Evolutionary conservation across 352 stramenopile genomes (phyloP).

Genomic region (Globisporangium solare): DNA sequence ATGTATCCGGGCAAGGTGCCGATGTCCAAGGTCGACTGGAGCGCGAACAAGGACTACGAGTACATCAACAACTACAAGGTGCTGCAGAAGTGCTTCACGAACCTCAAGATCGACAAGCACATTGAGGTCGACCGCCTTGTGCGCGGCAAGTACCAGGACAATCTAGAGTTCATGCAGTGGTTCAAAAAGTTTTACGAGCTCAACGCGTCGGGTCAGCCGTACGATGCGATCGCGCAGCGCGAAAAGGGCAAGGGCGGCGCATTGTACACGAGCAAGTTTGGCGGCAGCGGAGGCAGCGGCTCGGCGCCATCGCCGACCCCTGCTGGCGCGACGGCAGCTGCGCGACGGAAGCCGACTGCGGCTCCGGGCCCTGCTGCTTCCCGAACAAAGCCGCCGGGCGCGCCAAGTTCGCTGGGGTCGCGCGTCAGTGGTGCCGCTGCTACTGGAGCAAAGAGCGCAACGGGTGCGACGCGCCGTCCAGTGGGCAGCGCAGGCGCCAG

Average conservation of each 20-base stretch:
- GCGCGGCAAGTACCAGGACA: slow-evolving; percentile 99
- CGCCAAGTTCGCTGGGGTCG: slow-evolving; percentile 25
- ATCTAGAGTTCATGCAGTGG: slow-evolving; percentile 99
- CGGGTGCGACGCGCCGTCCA: slow-evolving; percentile 25
- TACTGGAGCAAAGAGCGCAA: slow-evolving; percentile 9
- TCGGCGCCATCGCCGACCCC: slow-evolving; percentile 26
- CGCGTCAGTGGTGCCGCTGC: slow-evolving; percentile 18
- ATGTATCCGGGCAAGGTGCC: slow-evolving; percentile 94
- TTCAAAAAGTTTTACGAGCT: slow-evolving; percentile 92
- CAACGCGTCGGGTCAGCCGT: slow-evolving; percentile 83
- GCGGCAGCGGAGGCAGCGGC: slow-evolving; percentile 15
- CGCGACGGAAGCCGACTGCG: slow-evolving; percentile 36
- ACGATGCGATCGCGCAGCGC: slow-evolving; percentile 91
- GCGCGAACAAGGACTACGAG: slow-evolving; percentile 96
- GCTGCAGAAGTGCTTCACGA: slow-evolving; percentile 96
- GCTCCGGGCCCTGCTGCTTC: slow-evolving; percentile 22
- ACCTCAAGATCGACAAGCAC: slow-evolving; percentile 93
- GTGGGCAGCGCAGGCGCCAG: slow-evolving; percentile 18
- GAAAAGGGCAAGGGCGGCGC: slow-evolving; percentile 93
- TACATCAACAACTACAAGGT: slow-evolving; percentile 99
- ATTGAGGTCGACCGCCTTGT: slow-evolving; percentile 98
- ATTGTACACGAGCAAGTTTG: slow-evolving; percentile 72
- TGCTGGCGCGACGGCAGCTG: slow-evolving; percentile 17
- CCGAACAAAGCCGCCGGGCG: slow-evolving; percentile 36
- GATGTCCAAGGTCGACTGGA: slow-evolving; percentile 97